A percentile compares a stretch with the other conserved stretches of the same genome.
Conservation (phyloP, 176 grass and related monocot species). For the Saccharum officinarum region DNA sequence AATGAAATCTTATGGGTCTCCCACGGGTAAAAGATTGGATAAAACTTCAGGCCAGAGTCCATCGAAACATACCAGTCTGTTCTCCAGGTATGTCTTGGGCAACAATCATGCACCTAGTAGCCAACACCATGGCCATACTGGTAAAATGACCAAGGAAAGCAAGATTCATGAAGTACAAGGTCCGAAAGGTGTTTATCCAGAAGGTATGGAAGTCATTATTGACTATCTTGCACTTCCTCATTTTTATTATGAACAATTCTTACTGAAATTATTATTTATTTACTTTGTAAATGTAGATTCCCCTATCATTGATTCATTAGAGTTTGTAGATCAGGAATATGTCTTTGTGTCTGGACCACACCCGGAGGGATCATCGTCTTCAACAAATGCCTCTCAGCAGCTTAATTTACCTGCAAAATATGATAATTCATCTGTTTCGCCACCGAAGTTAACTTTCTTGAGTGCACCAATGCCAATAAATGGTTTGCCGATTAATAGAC, state of each 20-base stretch:
- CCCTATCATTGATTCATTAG: constrained; percentile 79
- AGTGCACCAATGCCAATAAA: constrained; percentile 90
- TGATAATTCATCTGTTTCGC: constrained; percentile 58
- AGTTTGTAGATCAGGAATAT: constrained; percentile 98
- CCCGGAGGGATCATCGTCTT: constrained; percentile 62
- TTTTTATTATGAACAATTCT: constrained; percentile 19
- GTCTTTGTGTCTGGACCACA: constrained; percentile 79
- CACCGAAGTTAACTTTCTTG: constrained; percentile 54
- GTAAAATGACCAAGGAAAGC: constrained; percentile 51
- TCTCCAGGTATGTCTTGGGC: constrained; percentile 68
- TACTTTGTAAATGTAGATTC: constrained; percentile 70
- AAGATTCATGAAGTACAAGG: constrained; percentile 33
- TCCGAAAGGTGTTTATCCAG: constrained; percentile 34
- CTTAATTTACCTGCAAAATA: constrained; percentile 58
- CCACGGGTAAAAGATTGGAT: constrained; percentile 43
- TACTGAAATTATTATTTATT: constrained; percentile 49
- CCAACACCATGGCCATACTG: constrained; percentile 42
- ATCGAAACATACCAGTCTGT: constrained; percentile 55
- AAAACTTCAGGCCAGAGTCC: constrained; percentile 59
- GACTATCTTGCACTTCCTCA: constrained; percentile 37
- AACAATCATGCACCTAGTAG: constrained; percentile 38
- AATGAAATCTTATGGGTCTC: constrained; percentile 55
- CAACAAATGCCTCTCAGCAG: constrained; percentile 49
- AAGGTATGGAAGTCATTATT: constrained; percentile 54
- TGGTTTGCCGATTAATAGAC: constrained; percentile 47